Percentiles rank a stretch among this genome's conserved stretches.
Conservation (phyloP, 495 filamentous ascomycete species). For the Immersiella caudata region DNA sequence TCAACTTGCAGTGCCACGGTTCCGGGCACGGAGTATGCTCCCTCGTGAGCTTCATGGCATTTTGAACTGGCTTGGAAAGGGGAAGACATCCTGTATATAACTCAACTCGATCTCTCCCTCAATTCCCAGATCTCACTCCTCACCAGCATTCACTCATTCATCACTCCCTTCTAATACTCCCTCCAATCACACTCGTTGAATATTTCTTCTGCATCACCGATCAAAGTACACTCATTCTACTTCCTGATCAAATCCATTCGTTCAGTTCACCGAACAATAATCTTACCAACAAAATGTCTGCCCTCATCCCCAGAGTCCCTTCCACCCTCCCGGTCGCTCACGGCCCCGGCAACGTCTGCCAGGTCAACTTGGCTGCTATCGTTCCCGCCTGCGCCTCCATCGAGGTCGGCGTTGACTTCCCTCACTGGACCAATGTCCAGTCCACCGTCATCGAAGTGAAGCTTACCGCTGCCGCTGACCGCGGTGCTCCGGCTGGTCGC, state of each 20-base stretch:
- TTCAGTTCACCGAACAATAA: not conserved
- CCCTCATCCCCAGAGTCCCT: conserved; percentile 16
- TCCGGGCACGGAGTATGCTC: not conserved
- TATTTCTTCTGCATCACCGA: not conserved
- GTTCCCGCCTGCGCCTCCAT: conserved; percentile 23
- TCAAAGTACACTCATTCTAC: conserved; percentile 5
- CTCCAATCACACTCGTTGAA: not conserved
- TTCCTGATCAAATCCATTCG: not conserved
- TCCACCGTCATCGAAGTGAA: conserved; percentile 23
- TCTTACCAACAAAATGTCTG: conserved; percentile 14
- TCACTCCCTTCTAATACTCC: not conserved
- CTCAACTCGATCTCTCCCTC: not conserved
- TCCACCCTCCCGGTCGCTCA: conserved; percentile 20
- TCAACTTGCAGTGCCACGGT: not conserved
- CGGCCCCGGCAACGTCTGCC: conserved; percentile 23
- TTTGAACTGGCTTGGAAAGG: not conserved
- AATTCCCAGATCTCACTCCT: not conserved
- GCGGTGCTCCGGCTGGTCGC: not conserved
- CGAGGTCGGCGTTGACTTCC: conserved; percentile 13
- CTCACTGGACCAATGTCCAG: conserved; percentile 18
- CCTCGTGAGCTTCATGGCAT: not conserved
- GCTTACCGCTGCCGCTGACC: conserved; percentile 5
- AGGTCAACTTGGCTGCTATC: conserved; percentile 21
- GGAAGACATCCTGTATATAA: not conserved
- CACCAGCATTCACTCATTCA: conserved; percentile 10